Base-by-base conservation (phyloP, 371 early-diverging fungal species). In the Nematocida minor region DNA sequence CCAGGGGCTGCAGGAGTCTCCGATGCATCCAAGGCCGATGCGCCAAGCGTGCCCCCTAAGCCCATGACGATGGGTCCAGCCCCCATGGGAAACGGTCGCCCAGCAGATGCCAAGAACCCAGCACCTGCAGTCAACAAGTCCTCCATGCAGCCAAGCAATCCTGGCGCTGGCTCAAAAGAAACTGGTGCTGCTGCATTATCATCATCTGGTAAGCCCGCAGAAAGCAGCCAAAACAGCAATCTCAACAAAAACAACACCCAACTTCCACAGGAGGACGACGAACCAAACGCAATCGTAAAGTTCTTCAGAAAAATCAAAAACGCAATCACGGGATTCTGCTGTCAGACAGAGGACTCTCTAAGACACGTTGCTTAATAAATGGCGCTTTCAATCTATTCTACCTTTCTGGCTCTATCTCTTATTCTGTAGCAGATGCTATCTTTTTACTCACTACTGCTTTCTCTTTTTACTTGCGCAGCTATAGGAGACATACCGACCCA, bases 311-410 rank as follows among this genome's bases (percentile, higher is more conserved):
- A 22, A 22, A 74, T 74, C n/a, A 74, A 74, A 32, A 51, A 74
- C 53, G 66, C 63, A 7, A 74, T 74, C 36, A 44, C 36, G 6
- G 2, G 42, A 25, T 74, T 74, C 63, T 74, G 77, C 66, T 74
- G 77, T 34, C 44, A 62, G 16, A 74, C 77, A 0, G 63, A 74
- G 40, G 77, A 74, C 47, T 16, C 7, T 2, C n/a, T 74, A 29
- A 62, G 77, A 29, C 77, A 74, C 66, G 55, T 74, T 2, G 77
- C 66, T 48, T 74, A 74, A 74, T 74, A 74, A 57, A 57, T 18
- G 27, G 51, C 27, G 25, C n/a, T 51, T 7, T 32, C 4, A 60
- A 20, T 18, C 27, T 18, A 25, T 42, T 22, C n/a, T 44, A 42
- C 44, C 44, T 42, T 63, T 31, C 44, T n/a, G 20, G 9, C 2